A percentile compares a stretch with the other conserved stretches of the same genome.
Conservation (phyloP, 768 basidiomycete species). For the Mycena floridula region DNA sequence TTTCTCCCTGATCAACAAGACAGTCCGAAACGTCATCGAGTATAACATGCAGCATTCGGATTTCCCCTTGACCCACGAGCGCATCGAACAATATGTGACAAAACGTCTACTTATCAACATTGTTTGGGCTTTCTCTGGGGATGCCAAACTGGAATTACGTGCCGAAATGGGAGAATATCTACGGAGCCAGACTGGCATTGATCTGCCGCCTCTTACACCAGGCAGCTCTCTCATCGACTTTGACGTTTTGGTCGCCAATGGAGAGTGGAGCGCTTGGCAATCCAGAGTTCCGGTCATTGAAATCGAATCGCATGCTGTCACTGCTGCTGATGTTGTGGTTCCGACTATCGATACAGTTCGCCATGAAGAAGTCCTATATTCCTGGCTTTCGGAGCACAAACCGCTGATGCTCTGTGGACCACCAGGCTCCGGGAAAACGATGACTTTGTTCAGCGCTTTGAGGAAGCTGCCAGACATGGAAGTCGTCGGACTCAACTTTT, state of each 20-base stretch:
- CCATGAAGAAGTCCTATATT: slow-evolving; percentile 97
- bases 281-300: slow-evolving; percentile 90
- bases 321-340: slow-evolving; percentile 93
- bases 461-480: slow-evolving; percentile 98
- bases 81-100: slow-evolving; percentile 84
- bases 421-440: slow-evolving; percentile 99
- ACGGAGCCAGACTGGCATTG: slow-evolving; percentile 79
- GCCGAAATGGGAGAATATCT: slow-evolving; percentile 88
- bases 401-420: slow-evolving; percentile 98
- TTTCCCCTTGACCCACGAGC: slow-evolving; percentile 82
- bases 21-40: slow-evolving; percentile 86
- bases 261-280: slow-evolving; percentile 92
- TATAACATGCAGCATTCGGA: slow-evolving; percentile 94
- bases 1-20: slow-evolving; percentile 97
- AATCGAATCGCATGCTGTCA: slow-evolving; percentile 94
- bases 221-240: slow-evolving; percentile 91
- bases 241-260: slow-evolving; percentile 82
- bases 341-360: slow-evolving; percentile 98
- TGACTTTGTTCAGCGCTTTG: slow-evolving; percentile 97
- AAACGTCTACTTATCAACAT: slow-evolving; percentile 88
- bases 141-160: slow-evolving; percentile 86
- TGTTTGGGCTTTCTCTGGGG: slow-evolving; percentile 98
- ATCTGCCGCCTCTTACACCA: slow-evolving; percentile 68
- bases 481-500: slow-evolving; percentile 98
- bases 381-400: slow-evolving; percentile 98